Conservation (phyloP, 2,329 filamentous ascomycete species). For the Rhynchosporium agropyri region DNA sequence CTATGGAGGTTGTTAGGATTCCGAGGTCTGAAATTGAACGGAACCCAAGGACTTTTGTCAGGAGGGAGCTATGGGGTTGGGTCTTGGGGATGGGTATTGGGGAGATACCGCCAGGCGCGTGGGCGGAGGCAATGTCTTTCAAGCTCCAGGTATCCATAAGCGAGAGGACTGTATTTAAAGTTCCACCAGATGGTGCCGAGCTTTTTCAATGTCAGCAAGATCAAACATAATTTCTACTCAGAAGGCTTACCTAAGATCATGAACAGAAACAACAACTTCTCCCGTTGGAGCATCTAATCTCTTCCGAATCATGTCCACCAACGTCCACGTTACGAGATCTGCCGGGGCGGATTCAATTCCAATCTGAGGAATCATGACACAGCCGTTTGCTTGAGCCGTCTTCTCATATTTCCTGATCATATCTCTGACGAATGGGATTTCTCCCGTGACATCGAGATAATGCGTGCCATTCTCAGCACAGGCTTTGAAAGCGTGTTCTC, state of each 20-base stretch:
- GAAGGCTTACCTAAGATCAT: slow-evolving; percentile 47
- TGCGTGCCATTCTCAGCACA: slow-evolving; percentile 66
- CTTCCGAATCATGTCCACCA: slow-evolving; percentile 52
- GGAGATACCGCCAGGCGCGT: slow-evolving; percentile 58
- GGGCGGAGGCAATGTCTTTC: slow-evolving; percentile 50
- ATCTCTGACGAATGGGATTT: slow-evolving; percentile 57
- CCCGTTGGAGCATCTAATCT: slow-evolving; percentile 52
- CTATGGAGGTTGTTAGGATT: slow-evolving; percentile 56
- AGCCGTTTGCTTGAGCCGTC: slow-evolving; percentile 55
- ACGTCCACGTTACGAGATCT: slow-evolving; percentile 59
- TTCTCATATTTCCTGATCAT: slow-evolving; percentile 64
- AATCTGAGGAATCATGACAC: slow-evolving; percentile 62
- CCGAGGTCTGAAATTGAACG: slow-evolving; percentile 55
- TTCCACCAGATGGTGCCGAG: slow-evolving; percentile 62
- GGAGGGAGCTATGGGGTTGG: slow-evolving; percentile 42
- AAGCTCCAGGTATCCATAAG: slow-evolving; percentile 57
- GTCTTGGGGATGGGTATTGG: slow-evolving; percentile 50
- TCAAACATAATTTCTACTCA: no score
- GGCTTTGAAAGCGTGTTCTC: slow-evolving; percentile 61
- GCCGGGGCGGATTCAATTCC: slow-evolving; percentile 65
- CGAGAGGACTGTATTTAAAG: slow-evolving; percentile 67
- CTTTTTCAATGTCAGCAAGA: slow-evolving; percentile 41
- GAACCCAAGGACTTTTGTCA: slow-evolving; percentile 54
- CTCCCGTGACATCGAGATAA: slow-evolving; percentile 66
- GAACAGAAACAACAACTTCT: slow-evolving; percentile 56